Percentiles rank a stretch among this genome's conserved stretches.
Conservation (phyloP, 2,329 filamentous ascomycete genomes). For the Diplocarpon mali region DNA sequence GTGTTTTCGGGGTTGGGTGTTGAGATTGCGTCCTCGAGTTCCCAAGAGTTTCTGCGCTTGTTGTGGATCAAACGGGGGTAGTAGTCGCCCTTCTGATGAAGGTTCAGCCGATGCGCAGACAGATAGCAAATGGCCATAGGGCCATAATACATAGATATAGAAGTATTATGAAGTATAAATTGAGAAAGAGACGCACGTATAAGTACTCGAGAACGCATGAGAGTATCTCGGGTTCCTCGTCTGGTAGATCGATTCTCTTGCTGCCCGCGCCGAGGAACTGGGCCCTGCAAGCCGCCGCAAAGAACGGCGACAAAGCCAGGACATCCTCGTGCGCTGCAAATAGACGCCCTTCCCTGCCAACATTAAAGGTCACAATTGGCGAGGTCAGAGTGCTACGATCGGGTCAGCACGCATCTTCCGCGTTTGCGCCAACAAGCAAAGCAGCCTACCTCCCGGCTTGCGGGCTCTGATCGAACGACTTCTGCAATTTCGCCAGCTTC, state of each 20-base stretch:
- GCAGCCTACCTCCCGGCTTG: slow-evolving; percentile 35
- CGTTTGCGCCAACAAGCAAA: slow-evolving; percentile 8
- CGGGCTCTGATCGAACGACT: slow-evolving; percentile 56
- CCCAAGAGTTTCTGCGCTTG: slow-evolving; percentile 78
- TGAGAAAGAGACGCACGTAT: slow-evolving; percentile 40
- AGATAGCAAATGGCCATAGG: background rate
- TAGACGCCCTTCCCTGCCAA: slow-evolving; percentile 75
- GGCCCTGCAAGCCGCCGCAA: slow-evolving; percentile 59
- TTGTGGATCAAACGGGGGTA: slow-evolving; percentile 81
- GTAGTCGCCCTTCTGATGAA: slow-evolving; percentile 26
- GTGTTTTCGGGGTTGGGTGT: slow-evolving; percentile 44
- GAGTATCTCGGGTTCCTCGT: slow-evolving; percentile 83
- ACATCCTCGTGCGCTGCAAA: slow-evolving; percentile 95
- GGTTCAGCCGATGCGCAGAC: slow-evolving; percentile 1
- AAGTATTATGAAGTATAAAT: background rate
- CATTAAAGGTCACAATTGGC: slow-evolving; percentile 77
- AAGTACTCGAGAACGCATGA: slow-evolving; percentile 91
- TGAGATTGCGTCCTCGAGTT: slow-evolving; percentile 63
- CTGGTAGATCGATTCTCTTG: slow-evolving; percentile 63
- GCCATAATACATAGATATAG: background rate
- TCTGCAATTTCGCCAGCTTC: slow-evolving; percentile 77
- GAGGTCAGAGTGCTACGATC: slow-evolving; percentile 32
- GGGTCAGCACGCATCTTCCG: slow-evolving; percentile 11
- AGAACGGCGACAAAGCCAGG: slow-evolving; percentile 75
- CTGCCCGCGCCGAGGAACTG: slow-evolving; percentile 64